Conservation (phyloP, 306 rosid species). For the Sesbania bispinosa region DNA sequence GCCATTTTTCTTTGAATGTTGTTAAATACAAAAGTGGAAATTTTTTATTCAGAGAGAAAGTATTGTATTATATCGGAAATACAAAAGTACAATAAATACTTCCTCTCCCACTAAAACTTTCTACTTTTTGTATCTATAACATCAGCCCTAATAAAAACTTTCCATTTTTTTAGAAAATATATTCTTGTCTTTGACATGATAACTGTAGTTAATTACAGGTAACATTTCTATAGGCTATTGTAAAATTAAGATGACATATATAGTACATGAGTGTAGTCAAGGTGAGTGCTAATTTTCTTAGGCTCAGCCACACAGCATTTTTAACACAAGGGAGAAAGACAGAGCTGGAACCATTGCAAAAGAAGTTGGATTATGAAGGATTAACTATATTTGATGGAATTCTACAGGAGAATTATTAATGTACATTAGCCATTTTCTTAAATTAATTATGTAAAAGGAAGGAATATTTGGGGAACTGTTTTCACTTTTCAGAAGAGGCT, state of each 20-base stretch:
- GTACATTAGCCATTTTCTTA: background rate
- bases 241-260: background rate
- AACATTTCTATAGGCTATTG: background rate
- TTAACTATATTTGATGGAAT: background rate
- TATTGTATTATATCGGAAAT: no score
- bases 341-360: background rate
- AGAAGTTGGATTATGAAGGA: constrained; percentile 4
- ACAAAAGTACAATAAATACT: no score
- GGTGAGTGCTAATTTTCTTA: background rate
- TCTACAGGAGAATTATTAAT: background rate
- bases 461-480: background rate
- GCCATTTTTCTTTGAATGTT: no score
- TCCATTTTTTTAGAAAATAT: no score
- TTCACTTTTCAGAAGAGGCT: background rate
- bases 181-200: background rate
- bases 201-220: background rate
- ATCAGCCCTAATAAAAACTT: no score
- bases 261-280: background rate
- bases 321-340: background rate
- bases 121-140: no score
- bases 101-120: no score
- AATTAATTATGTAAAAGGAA: background rate
- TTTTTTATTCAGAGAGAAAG: no score
- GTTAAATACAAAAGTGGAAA: no score
- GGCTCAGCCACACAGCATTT: background rate